Conservation (phyloP, 1,284 basidiomycete genomes). For the Pyrrhoderma noxium region DNA sequence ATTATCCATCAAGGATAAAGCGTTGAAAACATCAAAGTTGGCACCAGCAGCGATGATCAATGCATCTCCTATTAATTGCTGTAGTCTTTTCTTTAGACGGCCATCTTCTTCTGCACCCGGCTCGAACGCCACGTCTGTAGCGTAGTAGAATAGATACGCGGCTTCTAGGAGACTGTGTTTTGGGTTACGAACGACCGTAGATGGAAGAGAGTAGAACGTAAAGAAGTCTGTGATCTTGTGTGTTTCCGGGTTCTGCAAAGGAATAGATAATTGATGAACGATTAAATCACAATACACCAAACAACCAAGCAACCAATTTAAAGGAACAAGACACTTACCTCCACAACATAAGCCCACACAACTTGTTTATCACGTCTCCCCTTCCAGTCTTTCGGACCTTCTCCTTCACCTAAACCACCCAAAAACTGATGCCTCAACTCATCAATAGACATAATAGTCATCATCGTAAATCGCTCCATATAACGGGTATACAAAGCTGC, state of each 20-base stretch:
- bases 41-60: conserved; percentile 72
- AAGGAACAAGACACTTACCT: conserved; percentile 40
- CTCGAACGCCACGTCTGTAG: conserved; percentile 53
- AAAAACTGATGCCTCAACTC: conserved; percentile 87
- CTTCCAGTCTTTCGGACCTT: conserved; percentile 39
- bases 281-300: too few species aligned
- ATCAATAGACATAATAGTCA: conserved; percentile 69
- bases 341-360: conserved; percentile 1
- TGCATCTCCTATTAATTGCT: conserved; percentile 69
- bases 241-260: conserved; percentile 65
- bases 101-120: conserved; percentile 49
- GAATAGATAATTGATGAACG: neutral
- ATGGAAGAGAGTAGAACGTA: conserved; percentile 96
- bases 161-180: conserved; percentile 70
- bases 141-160: conserved; percentile 93
- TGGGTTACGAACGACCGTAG: conserved; percentile 70
- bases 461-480: conserved; percentile 83
- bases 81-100: conserved; percentile 63
- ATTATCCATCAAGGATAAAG: conserved; percentile 93
- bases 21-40: conserved; percentile 95
- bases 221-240: conserved; percentile 91
- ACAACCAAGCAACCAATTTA: too few species aligned
- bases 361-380: conserved; percentile 19
- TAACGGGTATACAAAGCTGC: conserved; percentile 72
- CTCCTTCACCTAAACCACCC: conserved; percentile 72